Evolutionary conservation across 345 rosid species (phyloP), one percentile per base, ranked within the genome.

Genomic region (Pistacia atlantica): DNA sequence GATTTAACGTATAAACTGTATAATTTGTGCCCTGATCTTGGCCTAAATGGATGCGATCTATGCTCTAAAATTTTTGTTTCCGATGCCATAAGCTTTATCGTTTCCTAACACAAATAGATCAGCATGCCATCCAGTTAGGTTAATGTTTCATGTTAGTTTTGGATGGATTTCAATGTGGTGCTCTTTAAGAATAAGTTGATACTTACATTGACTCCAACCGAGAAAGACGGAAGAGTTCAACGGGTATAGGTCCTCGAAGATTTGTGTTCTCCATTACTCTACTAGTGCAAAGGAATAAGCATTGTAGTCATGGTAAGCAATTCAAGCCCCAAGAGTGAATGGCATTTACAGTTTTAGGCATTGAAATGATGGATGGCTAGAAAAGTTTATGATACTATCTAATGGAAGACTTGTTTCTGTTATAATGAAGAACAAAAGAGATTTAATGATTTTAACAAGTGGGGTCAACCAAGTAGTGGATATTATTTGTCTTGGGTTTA

Each of bases 141-240:
- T 45, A 38, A 8, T 8, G 33, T 17, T 35, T 33, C 48, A 37
- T 16, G 46, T 54, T 51, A 33, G 33, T 72, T 57, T 56, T 45
- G 35, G 3, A 20, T 55, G 8, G 17, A 4, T 48, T 33, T 38
- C 56, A 20, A 38, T 75, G 18, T 20, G 31, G 22, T 12, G 57
- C 46, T 69, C 8, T 35, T 1, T 11, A 28, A 72, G 63, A 61
- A 49, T 17, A 28, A 37, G 60, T 14, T 28, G 68, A 49, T 25
- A 83, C 98, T 85, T 72, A 95, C 99, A 90, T 89, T 2, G 89
- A 90, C 82, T 90, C 88, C 75, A 95, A 80, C 37, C 69, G 56
- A 61, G 72, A 5, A 69, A 90, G 87, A 81, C 83, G 80, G 83
- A 93, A 95, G 57, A 92, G 70, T 4, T 20, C 8, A 42, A 16